phyloP scores from a whole-genome alignment of 257 asterid species.

The Solanum chiquidenum region DNA sequence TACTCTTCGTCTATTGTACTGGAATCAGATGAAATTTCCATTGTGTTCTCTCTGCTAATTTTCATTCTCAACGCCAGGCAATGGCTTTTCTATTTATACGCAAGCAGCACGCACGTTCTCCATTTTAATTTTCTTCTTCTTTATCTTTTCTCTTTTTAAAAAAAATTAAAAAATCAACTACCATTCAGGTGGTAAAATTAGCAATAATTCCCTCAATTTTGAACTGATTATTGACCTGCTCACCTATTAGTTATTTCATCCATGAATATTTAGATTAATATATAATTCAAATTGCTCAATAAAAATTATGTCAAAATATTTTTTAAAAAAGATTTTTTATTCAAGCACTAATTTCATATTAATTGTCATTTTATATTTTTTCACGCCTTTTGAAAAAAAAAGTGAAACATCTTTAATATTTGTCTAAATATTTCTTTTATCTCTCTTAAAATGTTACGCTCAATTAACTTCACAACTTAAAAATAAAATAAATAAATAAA shows the following conservation, averaged over 20 bases:
- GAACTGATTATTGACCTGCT: not conserved
- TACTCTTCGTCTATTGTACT: conserved; percentile 34
- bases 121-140: not conserved
- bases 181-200: not conserved
- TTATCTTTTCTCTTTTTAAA: not conserved
- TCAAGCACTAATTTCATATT: not conserved
- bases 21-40: not conserved
- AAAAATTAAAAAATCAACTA: not conserved
- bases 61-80: not conserved
- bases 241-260: not conserved
- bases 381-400: not conserved
- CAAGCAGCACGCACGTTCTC: not conserved
- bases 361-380: too few relatives aligned
- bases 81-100: not conserved
- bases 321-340: not conserved
- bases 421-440: too few relatives aligned
- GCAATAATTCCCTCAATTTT: not conserved
- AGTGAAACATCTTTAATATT: too few relatives aligned
- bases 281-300: not conserved
- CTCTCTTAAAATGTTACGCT: not conserved
- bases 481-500: too few relatives aligned
- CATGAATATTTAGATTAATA: not conserved
- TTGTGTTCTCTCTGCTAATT: not conserved
- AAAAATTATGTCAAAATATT: not conserved
- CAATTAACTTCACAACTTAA: not conserved